Evolutionary conservation across 495 filamentous ascomycete genomes (phyloP).

Genomic region (Pyrenopolyporus hunteri): DNA sequence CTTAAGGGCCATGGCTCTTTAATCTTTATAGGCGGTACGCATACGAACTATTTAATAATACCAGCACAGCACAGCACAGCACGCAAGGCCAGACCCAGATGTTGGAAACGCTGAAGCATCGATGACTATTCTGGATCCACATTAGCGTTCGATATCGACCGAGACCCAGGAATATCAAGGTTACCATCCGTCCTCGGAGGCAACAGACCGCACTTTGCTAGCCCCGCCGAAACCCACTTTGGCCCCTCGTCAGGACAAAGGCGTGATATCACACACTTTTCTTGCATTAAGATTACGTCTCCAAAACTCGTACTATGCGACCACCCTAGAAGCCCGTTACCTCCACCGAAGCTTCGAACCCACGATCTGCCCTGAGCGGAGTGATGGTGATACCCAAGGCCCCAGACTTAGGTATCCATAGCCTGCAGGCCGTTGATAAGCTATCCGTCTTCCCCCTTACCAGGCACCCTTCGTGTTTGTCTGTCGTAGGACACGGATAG

Average conservation of each 20-base stretch:
- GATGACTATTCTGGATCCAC: constrained; percentile 27
- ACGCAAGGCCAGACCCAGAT: neutral
- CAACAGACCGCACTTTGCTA: constrained; percentile 35
- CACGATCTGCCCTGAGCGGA: constrained; percentile 3
- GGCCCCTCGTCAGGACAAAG: constrained; percentile 26
- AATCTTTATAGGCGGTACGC: neutral
- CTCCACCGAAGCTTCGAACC: constrained; percentile 14
- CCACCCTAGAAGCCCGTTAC: constrained; percentile 12
- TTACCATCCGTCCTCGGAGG: constrained; percentile 37
- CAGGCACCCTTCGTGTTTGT: constrained; percentile 8
- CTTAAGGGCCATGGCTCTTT: constrained; percentile 1
- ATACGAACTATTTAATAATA: constrained; percentile 11
- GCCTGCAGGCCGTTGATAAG: constrained; percentile 15
- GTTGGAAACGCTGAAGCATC: constrained; percentile 16
- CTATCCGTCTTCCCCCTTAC: neutral
- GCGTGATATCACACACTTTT: constrained; percentile 28
- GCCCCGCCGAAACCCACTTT: constrained; percentile 40
- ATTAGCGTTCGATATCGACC: constrained; percentile 33
- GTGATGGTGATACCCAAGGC: constrained; percentile 15
- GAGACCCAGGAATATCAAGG: constrained; percentile 29
- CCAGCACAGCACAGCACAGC: neutral
- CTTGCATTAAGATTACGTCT: constrained; percentile 42
- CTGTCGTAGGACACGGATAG: constrained; percentile 15
- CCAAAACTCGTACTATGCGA: constrained; percentile 21
- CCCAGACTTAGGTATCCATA: constrained; percentile 10